Base-by-base conservation (phyloP, 495 filamentous ascomycete genomes). In the Neurospora sp. region DNA sequence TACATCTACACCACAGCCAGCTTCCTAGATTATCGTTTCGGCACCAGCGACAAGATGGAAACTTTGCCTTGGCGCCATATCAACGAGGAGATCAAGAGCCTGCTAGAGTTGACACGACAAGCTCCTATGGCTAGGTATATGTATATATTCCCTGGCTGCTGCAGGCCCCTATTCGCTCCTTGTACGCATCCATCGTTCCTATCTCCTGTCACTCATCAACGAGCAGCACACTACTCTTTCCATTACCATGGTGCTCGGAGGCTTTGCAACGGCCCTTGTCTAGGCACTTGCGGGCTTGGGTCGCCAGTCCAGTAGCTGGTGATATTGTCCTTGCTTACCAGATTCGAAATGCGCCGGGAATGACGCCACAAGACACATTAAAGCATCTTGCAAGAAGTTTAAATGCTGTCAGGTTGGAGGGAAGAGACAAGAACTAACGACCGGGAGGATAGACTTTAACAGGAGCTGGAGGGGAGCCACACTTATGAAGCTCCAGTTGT, bases 361-460 rank as follows among this genome's bases (percentile, higher is more conserved):
- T 61, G 53, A 61, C 53, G 2, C 31, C 53, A 5, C 22, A 61
- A 16, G 53, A 31, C 22, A 31, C 53, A 31, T 61, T 31, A 31
- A 31, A 74, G 46, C 31, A n/a, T 73, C 22, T 20, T 40, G 44
- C 68, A 71, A 68, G 68, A 69, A 7, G 39, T 73, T 37, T 46
- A 12, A 5, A 22, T 22, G 14, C 6, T 69, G 14, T 71, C 35
- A 37, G 40, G 40, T 11, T 8, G 18, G 38, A 61, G 18, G 16
- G 68, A 18, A n/a, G 37, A 73, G 35, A 46, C 53, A 46, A 10
- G 11, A 20, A 39, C 12, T 72, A 27, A 70, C 20, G 11, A 74
- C 68, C 68, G 68, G 72, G 68, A 72, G 68, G 46, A 74, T 69
- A 11, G 35, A 68, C 5, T 69, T 74, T 44, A 69, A 74, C 71